Evolutionary conservation across 768 basidiomycete genomes (phyloP).

Genomic region (Tulasnella sp.): DNA sequence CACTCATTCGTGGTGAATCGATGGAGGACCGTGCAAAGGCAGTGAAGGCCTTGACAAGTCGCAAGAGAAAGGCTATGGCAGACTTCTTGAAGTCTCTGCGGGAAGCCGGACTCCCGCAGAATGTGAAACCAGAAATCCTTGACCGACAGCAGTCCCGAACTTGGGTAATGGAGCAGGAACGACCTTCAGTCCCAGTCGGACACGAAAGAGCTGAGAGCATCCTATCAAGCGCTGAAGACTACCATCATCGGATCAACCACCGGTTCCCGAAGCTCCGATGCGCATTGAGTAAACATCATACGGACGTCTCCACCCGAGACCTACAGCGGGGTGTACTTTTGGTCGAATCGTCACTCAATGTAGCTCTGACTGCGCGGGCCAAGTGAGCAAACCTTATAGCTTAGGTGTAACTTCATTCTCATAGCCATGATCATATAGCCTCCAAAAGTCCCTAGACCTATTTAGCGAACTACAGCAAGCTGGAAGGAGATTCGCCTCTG

Average conservation of each 20-base stretch:
- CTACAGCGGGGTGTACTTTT: constrained; percentile 66
- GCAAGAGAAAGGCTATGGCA: constrained; percentile 84
- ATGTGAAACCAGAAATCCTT: constrained; percentile 59
- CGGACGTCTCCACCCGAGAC: constrained; percentile 78
- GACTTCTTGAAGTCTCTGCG: constrained; percentile 86
- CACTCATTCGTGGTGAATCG: constrained; percentile 30
- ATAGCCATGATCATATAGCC: too few species aligned
- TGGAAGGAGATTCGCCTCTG: too few species aligned
- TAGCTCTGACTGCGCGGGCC: constrained; percentile 50
- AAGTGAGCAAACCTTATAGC: constrained; percentile 36
- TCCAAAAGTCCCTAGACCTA: too few species aligned
- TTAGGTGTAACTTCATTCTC: too few species aligned
- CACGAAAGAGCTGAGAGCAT: constrained; percentile 8
- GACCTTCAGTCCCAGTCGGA: constrained; percentile 21
- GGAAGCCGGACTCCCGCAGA: constrained; percentile 58
- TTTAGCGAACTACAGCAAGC: too few species aligned
- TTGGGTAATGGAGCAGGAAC: constrained; percentile 52
- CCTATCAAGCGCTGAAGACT: constrained; percentile 41
- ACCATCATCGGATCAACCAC: constrained; percentile 52
- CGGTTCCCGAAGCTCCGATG: constrained; percentile 55
- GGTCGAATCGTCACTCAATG: constrained; percentile 64
- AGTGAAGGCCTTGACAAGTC: constrained; percentile 56
- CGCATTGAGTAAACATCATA: constrained; percentile 56
- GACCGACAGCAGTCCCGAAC: constrained; percentile 40
- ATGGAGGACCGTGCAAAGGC: constrained; percentile 41